Evolutionary conservation across 306 rosid genomes (phyloP).

Genomic region (Chamaecrista fasciculata): DNA sequence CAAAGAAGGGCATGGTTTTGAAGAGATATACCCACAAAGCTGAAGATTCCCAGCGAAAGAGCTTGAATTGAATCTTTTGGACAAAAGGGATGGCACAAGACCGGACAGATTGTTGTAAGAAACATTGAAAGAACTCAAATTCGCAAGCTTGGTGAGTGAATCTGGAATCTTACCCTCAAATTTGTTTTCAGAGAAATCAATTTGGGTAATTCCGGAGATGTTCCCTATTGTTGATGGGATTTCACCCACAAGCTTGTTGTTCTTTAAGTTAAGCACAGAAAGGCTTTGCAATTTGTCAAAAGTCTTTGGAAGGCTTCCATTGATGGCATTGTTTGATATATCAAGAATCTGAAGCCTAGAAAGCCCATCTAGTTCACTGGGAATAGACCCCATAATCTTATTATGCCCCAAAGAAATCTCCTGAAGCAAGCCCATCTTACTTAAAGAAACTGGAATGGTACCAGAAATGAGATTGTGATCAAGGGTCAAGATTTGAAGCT

Average conservation of each 20-base stretch:
- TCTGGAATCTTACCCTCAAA: conserved; percentile 65
- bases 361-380: conserved; percentile 62
- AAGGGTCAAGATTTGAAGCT: conserved; percentile 61
- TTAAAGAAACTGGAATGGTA: conserved; percentile 54
- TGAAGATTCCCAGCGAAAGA: conserved; percentile 79
- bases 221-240: conserved; percentile 80
- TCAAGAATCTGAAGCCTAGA: conserved; percentile 63
- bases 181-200: conserved; percentile 70
- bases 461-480: conserved; percentile 70
- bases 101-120: conserved; percentile 92
- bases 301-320: conserved; percentile 64
- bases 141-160: conserved; percentile 54
- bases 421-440: conserved; percentile 55
- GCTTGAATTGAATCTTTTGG: conserved; percentile 77
- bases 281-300: conserved; percentile 57
- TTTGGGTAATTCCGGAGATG: conserved; percentile 52
- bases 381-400: conserved; percentile 59
- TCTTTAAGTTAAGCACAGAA: conserved; percentile 57
- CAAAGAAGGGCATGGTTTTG: conserved; percentile 56
- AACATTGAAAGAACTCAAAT: conserved; percentile 73
- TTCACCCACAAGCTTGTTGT: conserved; percentile 63
- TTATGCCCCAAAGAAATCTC: conserved; percentile 63
- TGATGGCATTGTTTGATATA: conserved; percentile 69
- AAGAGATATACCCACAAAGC: conserved; percentile 65
- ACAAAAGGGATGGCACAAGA: conserved; percentile 58